Base-by-base conservation (phyloP, 306 rosid genomes). In the Cucumis cinereus region DNA sequence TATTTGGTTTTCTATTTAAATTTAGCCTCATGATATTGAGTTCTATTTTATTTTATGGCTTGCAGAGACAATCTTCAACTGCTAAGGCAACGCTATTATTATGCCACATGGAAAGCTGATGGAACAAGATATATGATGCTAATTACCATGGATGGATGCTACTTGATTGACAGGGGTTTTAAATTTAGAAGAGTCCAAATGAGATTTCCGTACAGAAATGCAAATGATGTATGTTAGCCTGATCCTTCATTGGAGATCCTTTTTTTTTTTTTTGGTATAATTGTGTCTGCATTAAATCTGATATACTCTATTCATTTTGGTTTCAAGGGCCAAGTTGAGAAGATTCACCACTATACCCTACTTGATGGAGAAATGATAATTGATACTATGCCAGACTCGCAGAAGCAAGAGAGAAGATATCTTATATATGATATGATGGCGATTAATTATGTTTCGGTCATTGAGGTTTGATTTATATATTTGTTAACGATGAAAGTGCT, bases 81-180 rank as follows among this genome's bases (percentile, higher is more conserved):
- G 79, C 83, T 93, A 82, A 84, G 94, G 81, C 98, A 93, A 74
- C 98, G 97, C 33, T 93, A 91, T 81, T 93, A 93, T 80, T 93
- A 93, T 87, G 98, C 98, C 75, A 93, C 98, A 16, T 93, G 98
- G 98, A 93, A 93, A 90, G 98, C 98, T 82, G 96, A 93, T 79
- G 98, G 98, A 81, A 93, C 98, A 30, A 85, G 98, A 81, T 93
- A 93, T 83, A 93, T 93, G 98, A 91, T 93, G 98, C 87, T 91
- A 77, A 89, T 91, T 77, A 93, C 90, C 28, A 61, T 87, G 85
- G 98, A 93, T 82, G 98, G 98, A 35, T 93, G 98, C 83, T 93
- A 87, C 87, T 87, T 93, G 84, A 82, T 93, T 75, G 98, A 93
- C 84, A 91, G 98, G 79, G 82, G 35, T 83, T 93, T 88, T 84